Evolutionary conservation across 2,329 filamentous ascomycete genomes (phyloP).

Genomic region (Ceratocystis lukuohia): DNA sequence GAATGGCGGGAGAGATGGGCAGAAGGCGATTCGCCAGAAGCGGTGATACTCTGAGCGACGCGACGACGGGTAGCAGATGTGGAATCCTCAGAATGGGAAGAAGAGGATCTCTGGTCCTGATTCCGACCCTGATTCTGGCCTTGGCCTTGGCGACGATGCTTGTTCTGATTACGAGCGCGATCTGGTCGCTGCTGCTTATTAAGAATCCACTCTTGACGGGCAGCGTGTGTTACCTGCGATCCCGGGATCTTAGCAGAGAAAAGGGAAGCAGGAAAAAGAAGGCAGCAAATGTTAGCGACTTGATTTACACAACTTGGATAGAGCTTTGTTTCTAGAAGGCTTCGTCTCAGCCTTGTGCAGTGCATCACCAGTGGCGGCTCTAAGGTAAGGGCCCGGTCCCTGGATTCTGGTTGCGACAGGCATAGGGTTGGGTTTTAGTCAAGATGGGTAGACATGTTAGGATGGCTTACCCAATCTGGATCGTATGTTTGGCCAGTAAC

Average conservation of each 20-base stretch:
- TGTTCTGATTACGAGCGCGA: constrained; percentile 6
- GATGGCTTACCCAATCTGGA: constrained; percentile 17
- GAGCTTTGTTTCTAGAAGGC: not conserved
- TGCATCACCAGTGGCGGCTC: not conserved
- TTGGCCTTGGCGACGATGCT: not conserved
- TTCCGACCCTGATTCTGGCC: not conserved
- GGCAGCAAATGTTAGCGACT: not conserved
- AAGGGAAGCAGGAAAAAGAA: not conserved
- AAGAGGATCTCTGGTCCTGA: not conserved
- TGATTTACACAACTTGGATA: not conserved
- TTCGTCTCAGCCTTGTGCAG: constrained; percentile 8
- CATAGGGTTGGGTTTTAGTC: not conserved
- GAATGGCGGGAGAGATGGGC: not conserved
- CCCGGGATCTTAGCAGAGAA: constrained; percentile 1
- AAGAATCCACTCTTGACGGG: constrained; percentile 12
- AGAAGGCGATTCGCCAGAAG: not conserved
- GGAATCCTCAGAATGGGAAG: not conserved
- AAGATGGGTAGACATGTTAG: not conserved
- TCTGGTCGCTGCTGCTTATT: constrained; percentile 2
- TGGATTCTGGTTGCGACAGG: constrained; percentile 13
- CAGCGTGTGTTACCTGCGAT: constrained; percentile 2
- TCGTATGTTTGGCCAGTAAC: constrained; percentile 15
- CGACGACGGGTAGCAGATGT: not conserved
- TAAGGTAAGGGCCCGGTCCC: not conserved
- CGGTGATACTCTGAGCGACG: not conserved